Evolutionary conservation across 306 rosid genomes (phyloP).

Genomic region (Prunus salicina): DNA sequence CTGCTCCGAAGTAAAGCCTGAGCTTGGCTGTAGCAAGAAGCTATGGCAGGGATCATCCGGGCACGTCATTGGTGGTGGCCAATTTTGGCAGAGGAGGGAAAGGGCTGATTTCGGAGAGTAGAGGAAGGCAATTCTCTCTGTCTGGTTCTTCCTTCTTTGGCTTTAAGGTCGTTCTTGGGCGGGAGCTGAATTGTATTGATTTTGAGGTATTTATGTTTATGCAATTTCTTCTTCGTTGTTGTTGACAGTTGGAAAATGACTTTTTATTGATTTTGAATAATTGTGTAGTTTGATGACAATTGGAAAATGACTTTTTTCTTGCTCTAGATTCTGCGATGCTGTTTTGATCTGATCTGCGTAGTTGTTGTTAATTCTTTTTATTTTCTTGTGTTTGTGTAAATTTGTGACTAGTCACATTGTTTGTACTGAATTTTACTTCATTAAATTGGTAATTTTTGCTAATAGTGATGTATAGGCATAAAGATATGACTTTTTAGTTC

Average conservation of each 20-base stretch:
- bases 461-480: neutral
- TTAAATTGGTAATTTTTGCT: neutral
- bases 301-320: too few relatives aligned
- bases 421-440: neutral
- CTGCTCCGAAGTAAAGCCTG: too few relatives aligned
- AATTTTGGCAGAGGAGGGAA: too few relatives aligned
- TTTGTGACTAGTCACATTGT: conserved; percentile 4
- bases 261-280: neutral
- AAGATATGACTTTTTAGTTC: conserved; percentile 48
- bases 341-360: conserved; percentile 17
- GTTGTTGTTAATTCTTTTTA: neutral
- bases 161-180: conserved; percentile 18
- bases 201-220: conserved; percentile 3
- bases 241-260: too few relatives aligned
- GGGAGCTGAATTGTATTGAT: neutral
- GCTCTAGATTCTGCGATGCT: too few relatives aligned
- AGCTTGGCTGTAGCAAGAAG: too few relatives aligned
- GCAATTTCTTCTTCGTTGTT: neutral
- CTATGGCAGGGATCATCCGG: too few relatives aligned
- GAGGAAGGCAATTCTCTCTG: neutral
- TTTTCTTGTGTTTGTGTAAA: neutral
- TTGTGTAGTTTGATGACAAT: neutral
- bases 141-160: conserved; percentile 10
- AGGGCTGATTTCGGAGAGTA: too few relatives aligned
- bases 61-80: too few relatives aligned